phyloP scores from a whole-genome alignment of 352 stramenopile genomes.

The Globisporangium polare region DNA sequence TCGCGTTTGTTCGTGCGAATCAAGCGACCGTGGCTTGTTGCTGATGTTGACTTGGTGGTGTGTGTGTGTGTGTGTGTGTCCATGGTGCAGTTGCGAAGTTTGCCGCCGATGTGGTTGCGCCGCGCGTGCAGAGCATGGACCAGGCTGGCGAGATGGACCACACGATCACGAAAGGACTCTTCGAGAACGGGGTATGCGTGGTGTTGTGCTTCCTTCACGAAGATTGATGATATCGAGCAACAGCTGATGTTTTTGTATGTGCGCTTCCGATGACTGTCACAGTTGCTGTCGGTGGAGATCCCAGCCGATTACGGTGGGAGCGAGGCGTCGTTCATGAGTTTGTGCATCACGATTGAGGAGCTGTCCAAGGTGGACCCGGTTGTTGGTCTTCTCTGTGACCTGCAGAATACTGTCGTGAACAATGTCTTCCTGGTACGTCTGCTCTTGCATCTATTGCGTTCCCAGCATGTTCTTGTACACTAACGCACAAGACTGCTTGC shows the following conservation, averaged over 20 bases:
- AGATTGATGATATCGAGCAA: neutral
- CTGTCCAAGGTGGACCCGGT: conserved; percentile 94
- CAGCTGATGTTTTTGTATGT: neutral
- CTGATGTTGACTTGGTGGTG: neutral
- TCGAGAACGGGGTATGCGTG: conserved; percentile 80
- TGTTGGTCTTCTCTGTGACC: conserved; percentile 93
- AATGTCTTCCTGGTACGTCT: conserved; percentile 89
- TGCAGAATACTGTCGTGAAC: conserved; percentile 95
- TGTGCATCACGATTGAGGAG: conserved; percentile 96
- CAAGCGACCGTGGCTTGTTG: no score
- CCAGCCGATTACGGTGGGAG: conserved; percentile 90
- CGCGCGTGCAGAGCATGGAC: conserved; percentile 93
- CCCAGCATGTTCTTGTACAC: neutral
- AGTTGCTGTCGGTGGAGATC: conserved; percentile 96
- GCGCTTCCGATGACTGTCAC: neutral
- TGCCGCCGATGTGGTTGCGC: conserved; percentile 78
- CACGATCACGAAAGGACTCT: conserved; percentile 87
- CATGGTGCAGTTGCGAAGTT: conserved; percentile 66
- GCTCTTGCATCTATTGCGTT: neutral
- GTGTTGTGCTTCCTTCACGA: conserved; percentile 1
- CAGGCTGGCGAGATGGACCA: conserved; percentile 88
- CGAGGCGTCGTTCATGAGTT: conserved; percentile 93
- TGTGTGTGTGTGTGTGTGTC: neutral
- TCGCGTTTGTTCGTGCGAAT: no score
- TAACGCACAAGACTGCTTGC: conserved; percentile 6